Evolutionary conservation across 2,329 filamentous ascomycete species (phyloP).

Genomic region (Hymenoscyphus occultus): DNA sequence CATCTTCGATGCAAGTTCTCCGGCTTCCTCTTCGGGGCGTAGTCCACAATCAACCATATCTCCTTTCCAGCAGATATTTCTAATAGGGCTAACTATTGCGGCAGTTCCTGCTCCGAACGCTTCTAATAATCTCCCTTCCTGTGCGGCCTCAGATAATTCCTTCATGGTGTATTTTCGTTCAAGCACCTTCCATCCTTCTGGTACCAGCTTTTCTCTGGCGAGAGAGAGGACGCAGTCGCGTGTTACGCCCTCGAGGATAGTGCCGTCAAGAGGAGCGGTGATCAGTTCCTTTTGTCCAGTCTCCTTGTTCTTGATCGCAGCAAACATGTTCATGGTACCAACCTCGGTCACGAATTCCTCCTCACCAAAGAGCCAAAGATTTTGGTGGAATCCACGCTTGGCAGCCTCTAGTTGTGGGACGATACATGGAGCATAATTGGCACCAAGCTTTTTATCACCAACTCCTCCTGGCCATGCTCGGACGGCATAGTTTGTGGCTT

Average conservation of each 20-base stretch:
- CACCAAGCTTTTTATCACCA: constrained; percentile 96
- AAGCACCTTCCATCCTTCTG: constrained; percentile 81
- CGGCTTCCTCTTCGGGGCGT: constrained; percentile 77
- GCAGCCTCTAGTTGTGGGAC: constrained; percentile 93
- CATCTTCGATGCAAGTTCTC: constrained; percentile 80
- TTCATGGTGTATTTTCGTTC: constrained; percentile 93
- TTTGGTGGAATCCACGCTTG: constrained; percentile 92
- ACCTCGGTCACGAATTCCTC: constrained; percentile 97
- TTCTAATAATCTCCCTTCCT: constrained; percentile 84
- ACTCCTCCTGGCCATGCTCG: constrained; percentile 97
- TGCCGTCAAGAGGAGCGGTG: constrained; percentile 94
- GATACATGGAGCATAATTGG: constrained; percentile 99
- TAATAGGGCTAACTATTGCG: constrained; percentile 86
- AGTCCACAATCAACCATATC: constrained; percentile 80
- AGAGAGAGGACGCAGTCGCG: constrained; percentile 86
- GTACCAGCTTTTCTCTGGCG: constrained; percentile 76
- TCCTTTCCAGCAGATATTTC: constrained; percentile 86
- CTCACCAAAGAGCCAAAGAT: constrained; percentile 94
- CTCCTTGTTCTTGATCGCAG: constrained; percentile 77
- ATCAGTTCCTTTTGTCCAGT: constrained; percentile 89
- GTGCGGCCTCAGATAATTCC: constrained; percentile 75
- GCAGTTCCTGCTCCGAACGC: constrained; percentile 93
- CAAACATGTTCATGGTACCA: constrained; percentile 98
- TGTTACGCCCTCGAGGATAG: constrained; percentile 92
- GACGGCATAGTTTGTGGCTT: constrained; percentile 94